phyloP scores from a whole-genome alignment of 2,329 filamentous ascomycete species.

The Fusarium sp. region DNA sequence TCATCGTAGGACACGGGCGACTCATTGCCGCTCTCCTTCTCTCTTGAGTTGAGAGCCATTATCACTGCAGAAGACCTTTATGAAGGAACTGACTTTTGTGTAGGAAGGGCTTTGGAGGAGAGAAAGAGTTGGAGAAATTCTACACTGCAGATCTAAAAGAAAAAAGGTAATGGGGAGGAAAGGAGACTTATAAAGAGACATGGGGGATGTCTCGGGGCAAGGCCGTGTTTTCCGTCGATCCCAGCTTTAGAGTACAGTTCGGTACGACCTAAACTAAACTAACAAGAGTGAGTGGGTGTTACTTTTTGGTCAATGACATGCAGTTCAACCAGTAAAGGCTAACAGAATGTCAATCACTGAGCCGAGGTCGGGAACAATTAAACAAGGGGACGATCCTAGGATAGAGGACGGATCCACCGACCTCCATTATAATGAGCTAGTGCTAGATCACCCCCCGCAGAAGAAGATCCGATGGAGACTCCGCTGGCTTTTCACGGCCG shows the following conservation, averaged over 20 bases:
- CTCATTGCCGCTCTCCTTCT: conserved; percentile 39
- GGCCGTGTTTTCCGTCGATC: conserved; percentile 13
- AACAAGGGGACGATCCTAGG: conserved; percentile 9
- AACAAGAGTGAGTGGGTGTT: conserved; percentile 1
- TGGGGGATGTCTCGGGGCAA: conserved; percentile 30
- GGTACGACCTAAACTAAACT: not conserved
- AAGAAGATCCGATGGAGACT: conserved; percentile 15
- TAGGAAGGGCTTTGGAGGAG: not conserved
- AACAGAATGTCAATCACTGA: conserved; percentile 24
- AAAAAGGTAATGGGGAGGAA: conserved; percentile 9
- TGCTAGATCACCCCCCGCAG: conserved; percentile 27
- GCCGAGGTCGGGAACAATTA: conserved; percentile 36
- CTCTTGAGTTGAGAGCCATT: conserved; percentile 32
- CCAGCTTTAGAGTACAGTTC: conserved; percentile 1
- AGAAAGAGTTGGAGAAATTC: not conserved
- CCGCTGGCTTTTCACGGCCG: conserved; percentile 31
- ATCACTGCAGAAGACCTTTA: not conserved
- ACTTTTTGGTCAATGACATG: not conserved
- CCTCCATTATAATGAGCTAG: conserved; percentile 7
- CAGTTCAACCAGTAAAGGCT: conserved; percentile 5
- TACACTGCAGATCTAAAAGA: conserved; percentile 22
- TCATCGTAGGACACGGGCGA: conserved; percentile 41
- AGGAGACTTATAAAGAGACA: conserved; percentile 24
- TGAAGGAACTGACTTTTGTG: not conserved
- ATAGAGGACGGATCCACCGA: conserved; percentile 12